A percentile compares a stretch with the other conserved stretches of the same genome.
Evolutionary conservation across 169 alveolate species (phyloP).

Genomic region (Plasmodium blacklocki): DNA sequence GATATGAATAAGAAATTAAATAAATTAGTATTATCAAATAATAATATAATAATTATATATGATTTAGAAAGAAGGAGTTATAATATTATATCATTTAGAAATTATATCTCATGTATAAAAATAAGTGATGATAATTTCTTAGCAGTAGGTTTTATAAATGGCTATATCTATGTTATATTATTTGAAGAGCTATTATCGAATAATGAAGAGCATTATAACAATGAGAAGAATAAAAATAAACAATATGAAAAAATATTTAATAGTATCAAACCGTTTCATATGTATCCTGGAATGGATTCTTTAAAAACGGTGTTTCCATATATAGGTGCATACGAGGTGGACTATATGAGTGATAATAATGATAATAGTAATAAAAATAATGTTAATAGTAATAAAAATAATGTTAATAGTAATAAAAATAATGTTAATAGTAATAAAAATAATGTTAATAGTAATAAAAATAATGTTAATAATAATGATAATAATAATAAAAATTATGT

Average conservation of each 20-base stretch:
- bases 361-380: too few relatives aligned
- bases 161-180: slow-evolving; percentile 10
- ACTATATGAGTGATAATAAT: slow-evolving; percentile 3
- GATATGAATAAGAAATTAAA: slow-evolving; percentile 21
- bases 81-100: slow-evolving; percentile 8
- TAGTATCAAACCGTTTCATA: background rate
- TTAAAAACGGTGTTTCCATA: background rate
- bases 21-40: slow-evolving; percentile 50
- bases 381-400: too few relatives aligned
- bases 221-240: background rate
- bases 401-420: too few relatives aligned
- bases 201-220: background rate
- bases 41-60: slow-evolving; percentile 37
- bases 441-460: too few relatives aligned
- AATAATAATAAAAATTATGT: too few relatives aligned
- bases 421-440: too few relatives aligned
- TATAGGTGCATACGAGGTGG: slow-evolving; percentile 1
- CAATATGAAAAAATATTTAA: background rate
- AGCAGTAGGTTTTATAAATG: slow-evolving; percentile 36
- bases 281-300: background rate
- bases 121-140: slow-evolving; percentile 50
- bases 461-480: too few relatives aligned
- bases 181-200: slow-evolving; percentile 13
- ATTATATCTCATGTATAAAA: slow-evolving; percentile 34
- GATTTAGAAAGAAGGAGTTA: slow-evolving; percentile 31